phyloP scores from a whole-genome alignment of 208 protist species.

The Trypanosoma scelopori region DNA sequence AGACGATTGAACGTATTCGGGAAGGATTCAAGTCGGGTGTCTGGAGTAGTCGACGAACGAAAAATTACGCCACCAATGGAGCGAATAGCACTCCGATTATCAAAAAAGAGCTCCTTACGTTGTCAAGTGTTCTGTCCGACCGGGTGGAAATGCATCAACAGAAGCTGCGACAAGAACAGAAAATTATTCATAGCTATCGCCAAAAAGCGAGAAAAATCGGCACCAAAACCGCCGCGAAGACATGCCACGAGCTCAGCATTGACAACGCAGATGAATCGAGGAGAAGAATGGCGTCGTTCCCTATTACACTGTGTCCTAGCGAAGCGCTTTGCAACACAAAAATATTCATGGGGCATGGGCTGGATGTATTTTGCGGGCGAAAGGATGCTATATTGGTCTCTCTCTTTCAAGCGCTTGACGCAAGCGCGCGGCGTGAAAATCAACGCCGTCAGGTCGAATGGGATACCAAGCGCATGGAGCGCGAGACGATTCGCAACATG shows the following conservation, averaged over 20 bases:
- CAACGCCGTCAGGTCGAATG: constrained; percentile 4
- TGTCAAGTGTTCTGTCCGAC: constrained; percentile 4
- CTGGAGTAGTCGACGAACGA: background rate
- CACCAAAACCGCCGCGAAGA: background rate
- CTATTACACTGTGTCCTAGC: background rate
- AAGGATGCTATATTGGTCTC: constrained; percentile 2
- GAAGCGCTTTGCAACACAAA: background rate
- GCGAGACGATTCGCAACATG: constrained; percentile 29
- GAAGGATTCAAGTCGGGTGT: constrained; percentile 21
- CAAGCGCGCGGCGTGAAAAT: constrained; percentile 18
- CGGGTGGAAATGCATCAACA: constrained; percentile 23
- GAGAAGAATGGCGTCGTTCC: background rate
- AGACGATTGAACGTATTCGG: constrained; percentile 67
- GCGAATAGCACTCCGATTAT: background rate
- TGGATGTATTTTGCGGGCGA: background rate
- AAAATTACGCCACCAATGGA: background rate
- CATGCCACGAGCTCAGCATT: background rate
- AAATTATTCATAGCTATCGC: constrained; percentile 17
- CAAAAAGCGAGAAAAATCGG: background rate
- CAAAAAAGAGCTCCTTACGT: background rate
- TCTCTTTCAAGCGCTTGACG: constrained; percentile 22
- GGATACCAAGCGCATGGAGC: constrained; percentile 2
- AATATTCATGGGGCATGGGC: background rate
- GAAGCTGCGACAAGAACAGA: constrained; percentile 23
- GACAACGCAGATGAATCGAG: background rate